Conservation (phyloP, 2,329 filamentous ascomycete genomes). For the Dactylellina parvicollis region DNA sequence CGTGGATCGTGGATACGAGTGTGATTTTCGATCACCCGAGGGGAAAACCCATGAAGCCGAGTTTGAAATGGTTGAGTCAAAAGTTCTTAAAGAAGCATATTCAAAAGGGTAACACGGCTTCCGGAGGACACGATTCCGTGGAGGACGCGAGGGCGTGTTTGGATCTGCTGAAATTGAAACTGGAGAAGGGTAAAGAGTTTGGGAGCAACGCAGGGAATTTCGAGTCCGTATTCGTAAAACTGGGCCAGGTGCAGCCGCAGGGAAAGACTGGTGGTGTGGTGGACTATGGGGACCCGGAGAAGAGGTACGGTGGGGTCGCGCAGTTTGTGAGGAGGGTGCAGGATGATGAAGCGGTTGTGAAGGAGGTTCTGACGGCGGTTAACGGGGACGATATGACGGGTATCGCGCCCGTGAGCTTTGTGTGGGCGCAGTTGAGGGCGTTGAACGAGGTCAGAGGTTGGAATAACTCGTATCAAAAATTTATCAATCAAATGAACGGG, state of each 20-base stretch:
- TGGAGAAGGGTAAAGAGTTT: slow-evolving; percentile 89
- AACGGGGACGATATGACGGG: slow-evolving; percentile 66
- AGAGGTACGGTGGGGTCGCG: slow-evolving; percentile 70
- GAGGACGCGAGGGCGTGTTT: slow-evolving; percentile 92
- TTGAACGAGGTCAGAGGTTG: slow-evolving; percentile 73
- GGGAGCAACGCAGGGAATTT: slow-evolving; percentile 79
- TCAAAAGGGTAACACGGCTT: slow-evolving; percentile 73
- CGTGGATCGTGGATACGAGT: slow-evolving; percentile 91
- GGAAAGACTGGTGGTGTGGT: slow-evolving; percentile 78
- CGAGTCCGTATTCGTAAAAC: slow-evolving; percentile 88
- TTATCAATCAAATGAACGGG: slow-evolving; percentile 32
- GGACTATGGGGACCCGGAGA: slow-evolving; percentile 85
- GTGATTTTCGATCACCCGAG: slow-evolving; percentile 90
- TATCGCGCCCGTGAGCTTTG: slow-evolving; percentile 72
- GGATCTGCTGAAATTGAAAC: slow-evolving; percentile 93
- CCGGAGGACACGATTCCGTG: slow-evolving; percentile 83
- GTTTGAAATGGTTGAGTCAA: slow-evolving; percentile 86
- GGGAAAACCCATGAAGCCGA: slow-evolving; percentile 87
- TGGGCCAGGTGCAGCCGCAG: slow-evolving; percentile 69
- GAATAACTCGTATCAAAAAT: slow-evolving; percentile 62
- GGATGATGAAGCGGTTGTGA: slow-evolving; percentile 69
- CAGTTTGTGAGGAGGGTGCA: slow-evolving; percentile 66
- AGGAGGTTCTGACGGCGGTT: slow-evolving; percentile 67
- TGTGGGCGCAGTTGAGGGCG: slow-evolving; percentile 73
- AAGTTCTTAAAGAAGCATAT: slow-evolving; percentile 89